Base-by-base conservation (phyloP, 306 rosid genomes). In the Begonia loranthoides region DNA sequence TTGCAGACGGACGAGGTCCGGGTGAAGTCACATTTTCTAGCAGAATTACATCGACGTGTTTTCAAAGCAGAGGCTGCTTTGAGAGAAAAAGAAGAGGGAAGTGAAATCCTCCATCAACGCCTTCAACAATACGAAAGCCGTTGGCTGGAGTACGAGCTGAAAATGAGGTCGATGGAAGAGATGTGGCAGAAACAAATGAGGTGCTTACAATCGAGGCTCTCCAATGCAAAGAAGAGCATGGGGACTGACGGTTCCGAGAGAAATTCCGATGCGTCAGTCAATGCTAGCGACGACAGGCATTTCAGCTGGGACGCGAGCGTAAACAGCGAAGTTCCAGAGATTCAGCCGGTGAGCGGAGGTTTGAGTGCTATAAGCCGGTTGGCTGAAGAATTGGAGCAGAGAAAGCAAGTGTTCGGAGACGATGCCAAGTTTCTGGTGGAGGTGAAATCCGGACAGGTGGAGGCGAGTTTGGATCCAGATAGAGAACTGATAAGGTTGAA, bases 171-270 rank as follows among this genome's bases (percentile, higher is more conserved):
- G 64, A 90, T 90, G 99, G 99, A 90, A 76, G 96, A 90, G 79
- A 94, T 86, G 48, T 90, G 99, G 99, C 99, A 90, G 74, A 86
- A 81, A 36, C 99, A 90, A 69, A 90, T 90, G 99, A 86, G 99
- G 68, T 90, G 96, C 66, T 69, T 90, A 33, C 96, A 90, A 38
- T 90, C 99, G 50, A 90, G 99, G 70, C 99, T 90, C 56, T 90
- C 99, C 46, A 90, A 86, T 65, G 99, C 99, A 19, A 90, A 90
- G 82, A 90, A 90, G 78, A 90, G 99, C 73, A 77, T 90, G 40
- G 92, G 93, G 9, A 66, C 83, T 66, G 99, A 90, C 59, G 96
- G 80, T 73, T 80, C 93, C 8, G 94, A 43, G 56, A 90, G 99
- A 73, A 83, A 74, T 56, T 90, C 95, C 50, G 99, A 90, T 53